Base-by-base conservation (phyloP, 1,139 yeast genomes). In the Hemisphaericaspora xylofermentans region DNA sequence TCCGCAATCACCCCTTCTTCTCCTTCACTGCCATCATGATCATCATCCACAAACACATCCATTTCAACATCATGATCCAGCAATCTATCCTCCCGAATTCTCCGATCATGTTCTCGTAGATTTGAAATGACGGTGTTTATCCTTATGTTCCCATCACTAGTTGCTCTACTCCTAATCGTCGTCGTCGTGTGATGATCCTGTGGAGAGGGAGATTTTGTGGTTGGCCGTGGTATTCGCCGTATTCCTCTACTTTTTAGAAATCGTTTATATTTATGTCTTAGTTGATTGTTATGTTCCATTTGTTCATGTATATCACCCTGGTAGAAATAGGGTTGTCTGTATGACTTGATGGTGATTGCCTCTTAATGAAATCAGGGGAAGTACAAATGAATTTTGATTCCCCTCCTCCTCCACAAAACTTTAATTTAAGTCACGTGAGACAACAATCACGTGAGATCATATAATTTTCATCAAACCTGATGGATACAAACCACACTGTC, bases 131-230 rank as follows among this genome's bases (percentile, higher is more conserved):
- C 21, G 1, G 39, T 39, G 18, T 33, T 39, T 27, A 40, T 42
- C 21, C 45, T 41, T 13, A 42, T 35, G 26, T 40, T 42, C 1
- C 45, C 45, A 28, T 42, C 45, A 35, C 45, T 42, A 3, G 42
- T 38, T 5, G 45, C 43, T 24, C 45, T 26, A 14, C 44, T 42
- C 8, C 44, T 33, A 24, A 36, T 31, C 8, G 35, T 26, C 10
- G 24, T 10, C 3, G 32, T 35, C 14, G 28, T 12, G 15, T n/a
- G 35, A 14, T 14, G 18, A 6, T 3, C 2, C 6, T 21, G 26
- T 14, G 37, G 13, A 19, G 32, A 12, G 9, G 37, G 21, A 14
- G 22, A 21, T 21, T 21, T 6, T 21, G 6, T 21, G 27, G 19
- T 12, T 13, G n/a, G n/a, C 17, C 37, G 8, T 17, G 31, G 31